A percentile compares a stretch with the other conserved stretches of the same genome.
These are phyloP conservation scores for Colletotrichum musae DNA, from an alignment of 2,329 filamentous ascomycete genomes.

Conservation along the genomic window DNA sequence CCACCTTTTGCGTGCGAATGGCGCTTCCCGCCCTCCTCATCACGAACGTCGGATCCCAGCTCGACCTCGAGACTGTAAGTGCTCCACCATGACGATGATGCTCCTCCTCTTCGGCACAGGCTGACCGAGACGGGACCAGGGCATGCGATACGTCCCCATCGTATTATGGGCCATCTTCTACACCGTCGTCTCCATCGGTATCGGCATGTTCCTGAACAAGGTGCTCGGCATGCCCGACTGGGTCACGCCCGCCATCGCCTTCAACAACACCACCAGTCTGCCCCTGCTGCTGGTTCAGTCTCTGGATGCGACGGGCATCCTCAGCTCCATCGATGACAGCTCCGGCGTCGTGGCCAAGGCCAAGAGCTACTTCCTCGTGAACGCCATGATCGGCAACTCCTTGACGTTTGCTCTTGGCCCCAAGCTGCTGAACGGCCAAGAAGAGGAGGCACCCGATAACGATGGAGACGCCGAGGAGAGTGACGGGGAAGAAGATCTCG, in stretches of 20 bases:
- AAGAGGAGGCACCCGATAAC: constrained; percentile 37
- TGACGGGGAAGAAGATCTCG: constrained; percentile 1
- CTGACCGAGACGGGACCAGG: constrained; percentile 30
- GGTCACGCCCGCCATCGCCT: constrained; percentile 61
- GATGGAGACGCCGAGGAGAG: not conserved
- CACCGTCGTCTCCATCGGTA: constrained; percentile 52
- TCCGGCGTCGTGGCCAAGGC: constrained; percentile 68
- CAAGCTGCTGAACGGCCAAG: constrained; percentile 35
- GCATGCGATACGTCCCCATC: constrained; percentile 54
- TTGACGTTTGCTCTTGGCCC: constrained; percentile 77
- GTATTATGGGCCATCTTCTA: constrained; percentile 57
- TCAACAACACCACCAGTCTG: constrained; percentile 65
- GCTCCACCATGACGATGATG: constrained; percentile 4
- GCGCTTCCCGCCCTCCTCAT: constrained; percentile 63
- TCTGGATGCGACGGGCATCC: constrained; percentile 66
- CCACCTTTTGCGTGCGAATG: constrained; percentile 62
- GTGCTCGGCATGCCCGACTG: constrained; percentile 60
- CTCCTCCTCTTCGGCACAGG: not conserved
- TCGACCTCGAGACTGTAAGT: constrained; percentile 52
- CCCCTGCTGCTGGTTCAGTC: constrained; percentile 61
- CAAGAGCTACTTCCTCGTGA: constrained; percentile 77
- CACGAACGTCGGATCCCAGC: constrained; percentile 60
- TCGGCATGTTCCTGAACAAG: constrained; percentile 55
- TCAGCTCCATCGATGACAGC: constrained; percentile 62
- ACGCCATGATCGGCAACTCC: constrained; percentile 74